phyloP scores from a whole-genome alignment of 2,329 filamentous ascomycete species.

The Aspergillus brunneoviolaceus region DNA sequence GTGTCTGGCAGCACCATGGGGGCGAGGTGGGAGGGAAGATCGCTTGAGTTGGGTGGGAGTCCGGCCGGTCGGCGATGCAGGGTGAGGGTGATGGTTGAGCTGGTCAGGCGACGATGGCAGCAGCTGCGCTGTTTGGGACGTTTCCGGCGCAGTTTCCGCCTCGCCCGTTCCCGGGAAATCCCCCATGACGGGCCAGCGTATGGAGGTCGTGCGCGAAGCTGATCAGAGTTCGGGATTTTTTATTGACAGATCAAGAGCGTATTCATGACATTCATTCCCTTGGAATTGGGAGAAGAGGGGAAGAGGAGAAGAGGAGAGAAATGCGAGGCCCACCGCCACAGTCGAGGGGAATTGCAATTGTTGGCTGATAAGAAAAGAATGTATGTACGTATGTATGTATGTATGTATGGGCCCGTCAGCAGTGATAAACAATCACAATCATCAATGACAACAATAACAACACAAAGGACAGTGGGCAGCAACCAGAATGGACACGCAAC shows the following conservation, averaged over 20 bases:
- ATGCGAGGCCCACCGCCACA: background rate
- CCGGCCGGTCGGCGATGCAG: background rate
- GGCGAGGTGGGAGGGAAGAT: constrained; percentile 35
- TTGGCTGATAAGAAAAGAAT: constrained; percentile 2
- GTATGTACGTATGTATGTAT: background rate
- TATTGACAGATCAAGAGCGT: constrained; percentile 5
- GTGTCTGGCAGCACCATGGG: constrained; percentile 40
- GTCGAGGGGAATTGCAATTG: background rate
- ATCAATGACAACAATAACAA: background rate
- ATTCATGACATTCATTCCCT: constrained; percentile 17
- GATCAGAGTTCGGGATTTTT: constrained; percentile 1
- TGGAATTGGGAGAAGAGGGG: background rate
- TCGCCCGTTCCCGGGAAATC: constrained; percentile 32
- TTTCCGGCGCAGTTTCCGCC: constrained; percentile 30
- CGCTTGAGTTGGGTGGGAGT: constrained; percentile 27
- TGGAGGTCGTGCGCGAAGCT: constrained; percentile 9
- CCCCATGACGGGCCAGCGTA: constrained; percentile 36
- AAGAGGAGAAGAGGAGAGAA: background rate
- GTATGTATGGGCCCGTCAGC: background rate
- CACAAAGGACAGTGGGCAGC: background rate
- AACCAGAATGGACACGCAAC: background rate
- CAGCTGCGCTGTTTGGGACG: constrained; percentile 24
- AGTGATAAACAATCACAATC: background rate
- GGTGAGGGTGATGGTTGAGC: background rate
- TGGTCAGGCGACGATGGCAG: constrained; percentile 5